Percentiles rank a stretch among this genome's conserved stretches.
phyloP scores from a whole-genome alignment of 306 rosid genomes.

The Phaseolus lunatus region DNA sequence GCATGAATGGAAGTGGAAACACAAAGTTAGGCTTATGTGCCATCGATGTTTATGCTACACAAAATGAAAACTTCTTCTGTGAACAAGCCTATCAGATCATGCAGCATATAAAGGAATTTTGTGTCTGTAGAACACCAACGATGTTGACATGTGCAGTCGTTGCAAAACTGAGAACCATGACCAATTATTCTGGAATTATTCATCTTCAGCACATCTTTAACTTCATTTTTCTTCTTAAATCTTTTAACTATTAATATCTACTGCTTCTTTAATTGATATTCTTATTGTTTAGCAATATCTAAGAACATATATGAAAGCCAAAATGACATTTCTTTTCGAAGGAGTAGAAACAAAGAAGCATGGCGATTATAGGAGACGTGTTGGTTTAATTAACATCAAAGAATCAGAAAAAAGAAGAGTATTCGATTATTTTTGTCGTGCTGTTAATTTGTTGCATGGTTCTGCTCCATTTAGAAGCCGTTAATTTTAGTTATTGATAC shows the following conservation, averaged over 20 bases:
- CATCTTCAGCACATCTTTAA: no score
- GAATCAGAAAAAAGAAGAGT: background rate
- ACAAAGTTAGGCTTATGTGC: constrained; percentile 8
- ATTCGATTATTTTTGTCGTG: background rate
- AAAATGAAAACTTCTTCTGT: constrained; percentile 12
- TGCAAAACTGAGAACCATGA: background rate
- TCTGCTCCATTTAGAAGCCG: background rate
- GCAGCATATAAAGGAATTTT: constrained; percentile 13
- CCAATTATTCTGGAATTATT: no score
- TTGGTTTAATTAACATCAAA: background rate
- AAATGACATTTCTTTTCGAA: no score
- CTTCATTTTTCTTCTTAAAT: no score
- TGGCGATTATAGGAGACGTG: no score
- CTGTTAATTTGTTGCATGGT: background rate
- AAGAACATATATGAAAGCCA: no score
- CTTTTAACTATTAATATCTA: no score
- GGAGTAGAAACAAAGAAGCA: no score
- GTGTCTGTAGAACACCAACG: background rate
- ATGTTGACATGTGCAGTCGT: constrained; percentile 19
- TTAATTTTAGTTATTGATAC: no score
- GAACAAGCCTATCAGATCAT: background rate
- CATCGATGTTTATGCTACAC: constrained; percentile 29
- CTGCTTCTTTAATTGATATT: no score
- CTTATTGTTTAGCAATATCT: no score
- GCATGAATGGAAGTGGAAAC: constrained; percentile 4